Evolutionary conservation across 306 rosid genomes (phyloP), one percentile per base, ranked within the genome.

Genomic region (Vigna radiata): DNA sequence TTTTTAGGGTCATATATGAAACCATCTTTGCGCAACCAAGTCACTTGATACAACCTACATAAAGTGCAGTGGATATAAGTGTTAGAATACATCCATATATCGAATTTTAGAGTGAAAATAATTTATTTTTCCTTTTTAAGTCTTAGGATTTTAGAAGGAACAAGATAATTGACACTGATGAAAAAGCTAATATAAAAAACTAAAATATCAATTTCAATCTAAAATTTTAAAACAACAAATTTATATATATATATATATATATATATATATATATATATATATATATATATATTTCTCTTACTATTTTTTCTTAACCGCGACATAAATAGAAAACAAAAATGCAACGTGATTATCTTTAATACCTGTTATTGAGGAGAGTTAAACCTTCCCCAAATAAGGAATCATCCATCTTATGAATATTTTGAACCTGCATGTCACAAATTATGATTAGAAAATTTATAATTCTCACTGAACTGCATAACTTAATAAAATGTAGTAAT

Each of bases 1-100:
- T 86, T 84, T 80, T 89, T 69, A 14, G 48, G 82, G 80, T 92
- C 89, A 86, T 95, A 90, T 68, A 86, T 85, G 93, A 86, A 92
- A 82, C 98, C 98, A 76, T 55, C 76, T 81, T 76, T 77, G 90
- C 37, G 78, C 97, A 85, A 53, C 97, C 97, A 92, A 60, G 88
- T 84, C 84, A 92, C 85, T 84, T 95, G 97, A 82, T 90, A 83
- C 80, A 95, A 85, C 96, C 97, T 95, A 83, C 93, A 90, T 86
- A 81, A 74, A 62, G 67, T 67, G 78, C 29, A 83, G 69, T 15
- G 41, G 49, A 59, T 7, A 19, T 19, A 71, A 59, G 37, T 56
- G 67, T 81, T 12, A 81, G 72, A 46, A 75, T 58, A 39, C 75
- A 46, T 13, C 53, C 53, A 68, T 77, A 43, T 5, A 70, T 56